Base-by-base conservation (phyloP, 345 rosid species). In the Rhizophora apiculata region DNA sequence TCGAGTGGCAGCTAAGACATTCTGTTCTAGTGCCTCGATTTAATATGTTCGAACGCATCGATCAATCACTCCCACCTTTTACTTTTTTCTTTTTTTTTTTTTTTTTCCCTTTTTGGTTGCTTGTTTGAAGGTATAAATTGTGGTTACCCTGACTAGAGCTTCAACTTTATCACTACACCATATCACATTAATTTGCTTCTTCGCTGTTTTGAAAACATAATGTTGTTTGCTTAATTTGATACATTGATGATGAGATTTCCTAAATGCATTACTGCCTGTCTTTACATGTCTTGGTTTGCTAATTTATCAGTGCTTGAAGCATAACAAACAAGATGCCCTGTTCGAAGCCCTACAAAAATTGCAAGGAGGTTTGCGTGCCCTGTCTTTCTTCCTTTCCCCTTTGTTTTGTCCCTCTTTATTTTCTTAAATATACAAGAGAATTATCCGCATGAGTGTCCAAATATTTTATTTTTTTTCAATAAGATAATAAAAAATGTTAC, bases 341-440 rank as follows among this genome's bases (percentile, higher is more conserved):
- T 91, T 79, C 59, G 86, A 86, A 66, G 95, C 97, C 62, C 74
- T 88, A 39, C 88, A 87, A 78, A 95, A 88, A 81, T 78, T 95
- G 58, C 85, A 95, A 87, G 97, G 84, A 81, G 95, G 99, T 91
- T 64, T 30, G 74, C 39, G 4, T 52, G 10, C 34, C 29, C 62
- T 68, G 29, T 55, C 60, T 34, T 6, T 29, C 51, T 7, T 70
- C 54, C n/a, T 31, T 21, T 78, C 67, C 30, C 22, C 30, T 8
- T 22, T 27, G 29, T 56, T 4, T 27, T 56, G 24, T 24, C 18
- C 30, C 1, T 15, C 11, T 9, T 22, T 34, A 34, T 34, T 56
- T 56, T 56, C 10, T 22, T 56, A 21, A 22, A 8, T 9, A 22
- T 9, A 10, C 60, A 8, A 22, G 11, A 10, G 9, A 9, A 8